phyloP scores from a whole-genome alignment of 2,329 filamentous ascomycete genomes.

The Neonectria ditissima region DNA sequence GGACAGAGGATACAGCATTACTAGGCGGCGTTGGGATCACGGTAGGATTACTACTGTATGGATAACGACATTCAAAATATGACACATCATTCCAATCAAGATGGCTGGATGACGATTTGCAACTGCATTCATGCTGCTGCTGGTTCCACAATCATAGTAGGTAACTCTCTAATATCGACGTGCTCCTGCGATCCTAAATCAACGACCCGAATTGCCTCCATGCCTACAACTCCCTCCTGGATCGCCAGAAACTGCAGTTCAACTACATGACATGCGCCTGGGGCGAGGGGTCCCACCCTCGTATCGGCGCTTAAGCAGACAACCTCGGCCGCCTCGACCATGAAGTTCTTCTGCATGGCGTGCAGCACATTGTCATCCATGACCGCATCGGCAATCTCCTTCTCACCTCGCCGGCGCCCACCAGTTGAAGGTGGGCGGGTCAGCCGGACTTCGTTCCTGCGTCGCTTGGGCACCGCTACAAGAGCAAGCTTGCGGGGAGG shows the following conservation, averaged over 20 bases:
- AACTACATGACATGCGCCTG: slow-evolving; percentile 78
- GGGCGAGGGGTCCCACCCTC: slow-evolving; percentile 77
- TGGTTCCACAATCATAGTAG: slow-evolving; percentile 70
- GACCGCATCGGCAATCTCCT: slow-evolving; percentile 71
- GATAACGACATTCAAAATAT: slow-evolving; percentile 40
- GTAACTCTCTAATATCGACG: slow-evolving; percentile 80
- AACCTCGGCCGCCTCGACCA: slow-evolving; percentile 73
- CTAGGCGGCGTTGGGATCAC: slow-evolving; percentile 39
- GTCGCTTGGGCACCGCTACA: slow-evolving; percentile 73
- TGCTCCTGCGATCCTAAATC: slow-evolving; percentile 81
- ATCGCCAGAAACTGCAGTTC: slow-evolving; percentile 80
- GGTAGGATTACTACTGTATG: slow-evolving; percentile 37
- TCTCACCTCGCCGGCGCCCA: slow-evolving; percentile 50
- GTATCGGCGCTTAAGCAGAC: slow-evolving; percentile 82
- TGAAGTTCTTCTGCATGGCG: slow-evolving; percentile 75
- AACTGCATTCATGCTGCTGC: slow-evolving; percentile 40
- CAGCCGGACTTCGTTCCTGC: slow-evolving; percentile 67
- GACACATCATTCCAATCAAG: slow-evolving; percentile 36
- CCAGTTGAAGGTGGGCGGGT: slow-evolving; percentile 65
- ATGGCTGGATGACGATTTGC: slow-evolving; percentile 21
- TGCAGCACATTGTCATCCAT: slow-evolving; percentile 79
- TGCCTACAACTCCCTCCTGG: slow-evolving; percentile 72
- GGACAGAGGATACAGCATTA: slow-evolving; percentile 36
- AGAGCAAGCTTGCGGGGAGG: slow-evolving; percentile 76
- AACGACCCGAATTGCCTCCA: slow-evolving; percentile 79